These are phyloP conservation scores for Paracoccidioides brasiliensis DNA, from an alignment of 2,329 filamentous ascomycete species.

Conservation along the genomic window DNA sequence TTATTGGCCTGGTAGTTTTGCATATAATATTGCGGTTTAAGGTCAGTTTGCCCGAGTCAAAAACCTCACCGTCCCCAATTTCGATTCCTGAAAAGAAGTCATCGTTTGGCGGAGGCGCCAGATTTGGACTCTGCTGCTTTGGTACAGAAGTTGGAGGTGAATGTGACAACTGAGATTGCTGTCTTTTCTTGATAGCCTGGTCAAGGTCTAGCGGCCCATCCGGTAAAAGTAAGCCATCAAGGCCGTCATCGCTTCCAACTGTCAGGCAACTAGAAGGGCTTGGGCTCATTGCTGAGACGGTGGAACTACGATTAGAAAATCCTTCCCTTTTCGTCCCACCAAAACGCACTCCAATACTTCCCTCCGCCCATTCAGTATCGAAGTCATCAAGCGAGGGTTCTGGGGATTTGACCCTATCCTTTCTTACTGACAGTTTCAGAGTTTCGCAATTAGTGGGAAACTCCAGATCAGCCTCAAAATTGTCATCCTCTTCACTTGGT, in stretches of 20 bases:
- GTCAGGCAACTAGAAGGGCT: slow-evolving; percentile 87
- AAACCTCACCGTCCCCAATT: slow-evolving; percentile 68
- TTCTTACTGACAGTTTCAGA: slow-evolving; percentile 48
- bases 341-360: slow-evolving; percentile 79
- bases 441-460: slow-evolving; percentile 52
- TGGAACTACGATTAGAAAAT: slow-evolving; percentile 72
- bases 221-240: slow-evolving; percentile 80
- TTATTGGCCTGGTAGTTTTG: slow-evolving; percentile 56
- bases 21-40: slow-evolving; percentile 86
- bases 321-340: slow-evolving; percentile 71
- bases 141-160: slow-evolving; percentile 16
- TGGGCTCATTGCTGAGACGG: slow-evolving; percentile 77
- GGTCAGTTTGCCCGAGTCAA: slow-evolving; percentile 67
- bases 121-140: slow-evolving; percentile 15
- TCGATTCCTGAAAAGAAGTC: slow-evolving; percentile 82
- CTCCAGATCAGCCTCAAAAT: slow-evolving; percentile 61
- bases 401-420: slow-evolving; percentile 51
- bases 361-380: slow-evolving; percentile 76
- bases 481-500: slow-evolving; percentile 43
- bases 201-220: slow-evolving; percentile 71
- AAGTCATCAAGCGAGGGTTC: slow-evolving; percentile 58
- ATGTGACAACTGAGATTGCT: slow-evolving; percentile 36
- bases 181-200: slow-evolving; percentile 58
- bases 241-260: slow-evolving; percentile 78
- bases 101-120: slow-evolving; percentile 35